Evolutionary conservation across 441 rosid genomes (phyloP), one percentile per base, ranked within the genome.

Genomic region (Capsella rubella): DNA sequence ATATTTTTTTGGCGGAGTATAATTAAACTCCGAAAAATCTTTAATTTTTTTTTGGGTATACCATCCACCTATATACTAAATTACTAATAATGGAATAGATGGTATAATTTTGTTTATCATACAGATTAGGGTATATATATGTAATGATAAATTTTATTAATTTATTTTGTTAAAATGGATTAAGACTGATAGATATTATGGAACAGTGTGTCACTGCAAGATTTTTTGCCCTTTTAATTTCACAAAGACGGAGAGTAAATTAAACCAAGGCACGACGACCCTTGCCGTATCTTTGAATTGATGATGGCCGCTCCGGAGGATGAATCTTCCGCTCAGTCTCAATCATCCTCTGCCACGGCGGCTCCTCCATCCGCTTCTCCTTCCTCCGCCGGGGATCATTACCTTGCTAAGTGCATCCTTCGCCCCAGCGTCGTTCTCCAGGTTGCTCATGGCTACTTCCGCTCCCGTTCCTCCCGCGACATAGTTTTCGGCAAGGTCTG

Each of bases 291-390:
- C 42, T 10, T 39, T 39, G 13, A 10, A 10, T 39, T 39, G 4
- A 1, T 10, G 42, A 92, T 95, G 98, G 99, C 97, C 76, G 95
- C 94, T 63, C 82, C 98, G 34, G 97, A 91, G 88, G 99, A 95
- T 77, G 98, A 90, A 84, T 89, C 92, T 71, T 88, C 97, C 13
- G 84, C 86, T 58, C 92, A 91, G 77, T 81, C 92, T 75, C 77
- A 75, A 61, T 83, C 92, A 63, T 83, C 97, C 0, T 79, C 92
- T 25, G 77, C 90, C 39, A 82, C 98, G 10, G 79, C 92, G 21
- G 80, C 93, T 73, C 81, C 78, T 61, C 79, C 90, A 1, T 79
- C 89, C 8, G 75, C 80, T 27, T 16, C 84, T 12, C 76, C 76
- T 29, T 57, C 87, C 16, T 61, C 87, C 57, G 79, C 62, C 9